A percentile compares a stretch with the other conserved stretches of the same genome.
These are phyloP conservation scores for Thalassiosira exigua DNA, from an alignment of 352 stramenopile species.

Conservation along the genomic window DNA sequence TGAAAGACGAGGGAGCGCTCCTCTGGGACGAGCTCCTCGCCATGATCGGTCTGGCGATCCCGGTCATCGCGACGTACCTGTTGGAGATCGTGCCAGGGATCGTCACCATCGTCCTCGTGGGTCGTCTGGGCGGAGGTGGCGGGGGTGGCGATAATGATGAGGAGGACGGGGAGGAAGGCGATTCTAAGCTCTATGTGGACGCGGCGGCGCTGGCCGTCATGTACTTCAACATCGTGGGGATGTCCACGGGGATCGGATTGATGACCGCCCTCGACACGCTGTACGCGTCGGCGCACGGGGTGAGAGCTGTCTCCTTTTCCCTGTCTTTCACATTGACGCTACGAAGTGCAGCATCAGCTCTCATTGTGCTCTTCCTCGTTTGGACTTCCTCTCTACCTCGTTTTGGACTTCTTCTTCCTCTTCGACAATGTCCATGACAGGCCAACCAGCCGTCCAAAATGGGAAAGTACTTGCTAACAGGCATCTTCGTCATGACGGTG, in stretches of 20 bases:
- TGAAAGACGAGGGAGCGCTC: constrained; percentile 1
- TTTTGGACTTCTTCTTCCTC: too few relatives aligned
- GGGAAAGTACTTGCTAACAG: constrained; percentile 89
- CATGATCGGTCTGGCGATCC: constrained; percentile 43
- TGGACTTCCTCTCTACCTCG: too few relatives aligned
- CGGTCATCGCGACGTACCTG: constrained; percentile 51
- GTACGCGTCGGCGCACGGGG: constrained; percentile 85
- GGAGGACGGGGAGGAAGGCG: background rate
- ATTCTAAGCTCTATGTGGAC: constrained; percentile 68
- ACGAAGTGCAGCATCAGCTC: too few relatives aligned
- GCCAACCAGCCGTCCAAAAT: constrained; percentile 89
- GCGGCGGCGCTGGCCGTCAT: constrained; percentile 85
- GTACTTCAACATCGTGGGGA: constrained; percentile 88
- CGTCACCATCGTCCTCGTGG: constrained; percentile 48
- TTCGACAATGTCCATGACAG: constrained; percentile 52
- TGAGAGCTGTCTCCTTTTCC: background rate
- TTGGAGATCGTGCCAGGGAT: constrained; percentile 46
- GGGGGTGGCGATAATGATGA: constrained; percentile 15
- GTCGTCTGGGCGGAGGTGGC: constrained; percentile 21
- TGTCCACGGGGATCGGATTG: constrained; percentile 85
- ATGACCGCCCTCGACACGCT: constrained; percentile 90
- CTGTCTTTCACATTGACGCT: background rate
- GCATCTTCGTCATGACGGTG: constrained; percentile 83
- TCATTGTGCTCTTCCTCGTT: background rate
- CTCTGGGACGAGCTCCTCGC: constrained; percentile 34